These are phyloP conservation scores for Lodderomyces parapsilosis DNA, from an alignment of 1,139 yeast genomes.

Conservation along the genomic window DNA sequence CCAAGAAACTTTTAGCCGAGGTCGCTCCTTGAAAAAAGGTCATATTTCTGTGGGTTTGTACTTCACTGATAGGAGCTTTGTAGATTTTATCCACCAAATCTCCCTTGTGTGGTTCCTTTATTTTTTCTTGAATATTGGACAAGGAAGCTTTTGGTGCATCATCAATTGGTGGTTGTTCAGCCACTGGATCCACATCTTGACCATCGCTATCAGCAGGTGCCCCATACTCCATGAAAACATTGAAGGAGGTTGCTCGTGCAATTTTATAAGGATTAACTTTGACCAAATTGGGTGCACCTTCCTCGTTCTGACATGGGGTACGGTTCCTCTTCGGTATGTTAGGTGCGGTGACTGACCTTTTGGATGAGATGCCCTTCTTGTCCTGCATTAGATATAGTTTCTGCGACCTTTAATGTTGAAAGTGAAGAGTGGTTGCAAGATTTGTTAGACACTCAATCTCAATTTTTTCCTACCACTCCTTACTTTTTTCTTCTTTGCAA, in stretches of 20 bases:
- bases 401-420: background rate
- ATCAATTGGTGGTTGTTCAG: background rate
- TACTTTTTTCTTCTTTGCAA: background rate
- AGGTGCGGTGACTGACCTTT: conserved; percentile 3
- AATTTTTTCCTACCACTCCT: background rate
- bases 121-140: background rate
- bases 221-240: conserved; percentile 14
- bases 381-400: background rate
- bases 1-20: too few relatives aligned
- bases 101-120: background rate
- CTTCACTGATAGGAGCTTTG: too few relatives aligned
- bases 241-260: conserved; percentile 13
- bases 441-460: background rate
- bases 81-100: background rate
- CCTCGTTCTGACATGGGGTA: background rate
- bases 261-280: conserved; percentile 12
- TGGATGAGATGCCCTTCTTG: background rate
- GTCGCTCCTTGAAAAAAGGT: too few relatives aligned
- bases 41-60: too few relatives aligned
- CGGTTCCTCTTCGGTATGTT: background rate
- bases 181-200: background rate
- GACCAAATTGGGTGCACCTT: conserved; percentile 5
- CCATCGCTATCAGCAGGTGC: conserved; percentile 1
- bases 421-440: conserved; percentile 4
- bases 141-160: background rate